Base-by-base conservation (phyloP, 495 filamentous ascomycete species). In the Xylaria curta region DNA sequence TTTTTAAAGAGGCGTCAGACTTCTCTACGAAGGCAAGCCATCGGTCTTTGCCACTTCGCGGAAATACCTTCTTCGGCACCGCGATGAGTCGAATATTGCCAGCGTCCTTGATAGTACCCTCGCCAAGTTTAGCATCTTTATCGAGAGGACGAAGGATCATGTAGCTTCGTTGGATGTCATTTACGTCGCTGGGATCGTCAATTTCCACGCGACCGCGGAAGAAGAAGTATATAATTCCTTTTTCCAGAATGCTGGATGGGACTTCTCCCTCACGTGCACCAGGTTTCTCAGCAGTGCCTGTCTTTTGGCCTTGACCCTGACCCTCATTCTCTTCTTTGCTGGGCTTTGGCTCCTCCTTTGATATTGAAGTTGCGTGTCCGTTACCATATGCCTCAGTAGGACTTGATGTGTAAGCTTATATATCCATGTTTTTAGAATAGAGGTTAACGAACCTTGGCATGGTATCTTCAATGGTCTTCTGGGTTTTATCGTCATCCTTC, bases 171-270 rank as follows among this genome's bases (percentile, higher is more conserved):
- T 92, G 88, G 51, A 97, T 86, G 40, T 97, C 94, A 47, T 84
- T 77, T 9, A 94, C 81, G 69, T 85, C 80, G n/a, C 90, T 85
- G 12, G 95, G 91, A 13, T 94, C 87, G 15, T 93, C 87, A 24
- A 93, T 85, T 67, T 87, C 87, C 65, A 97, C 93, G 31, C 93
- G 90, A 12, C 88, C 88, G 53, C 94, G 91, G 78, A 90, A 91
- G 84, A 97, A 97, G 87, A 97, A 97, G 84, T 97, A 97, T 73
- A 98, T 92, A 73, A 97, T 87, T 3, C 95, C 95, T 74, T 97
- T 97, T 76, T 98, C 95, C 13, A 97, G 84, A 36, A 96, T 89
- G 66, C 83, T 93, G n/a, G 92, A 91, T 0, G 94, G 89, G 7
- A 90, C 83, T 28, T 79, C 70, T 74, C 81, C 67, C 86, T 83